Conservation (phyloP, 106 monocot genomes). For the Xerophyta viscosa region DNA sequence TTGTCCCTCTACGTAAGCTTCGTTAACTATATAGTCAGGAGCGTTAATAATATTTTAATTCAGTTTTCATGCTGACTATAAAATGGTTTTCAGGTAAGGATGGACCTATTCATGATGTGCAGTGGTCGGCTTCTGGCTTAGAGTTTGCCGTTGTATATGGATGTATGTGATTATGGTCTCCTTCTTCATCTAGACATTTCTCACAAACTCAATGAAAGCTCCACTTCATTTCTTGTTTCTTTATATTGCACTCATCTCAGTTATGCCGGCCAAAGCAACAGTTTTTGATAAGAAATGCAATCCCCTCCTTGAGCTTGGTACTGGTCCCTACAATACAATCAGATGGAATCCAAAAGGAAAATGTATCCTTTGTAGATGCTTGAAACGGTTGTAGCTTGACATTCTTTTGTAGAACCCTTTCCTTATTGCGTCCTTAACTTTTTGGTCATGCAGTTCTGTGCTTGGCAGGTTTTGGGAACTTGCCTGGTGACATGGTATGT, state of each 20-base stretch:
- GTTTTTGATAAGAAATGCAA: constrained; percentile 85
- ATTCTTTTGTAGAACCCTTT: neutral
- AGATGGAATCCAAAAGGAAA: constrained; percentile 94
- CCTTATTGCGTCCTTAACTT: constrained; percentile 37
- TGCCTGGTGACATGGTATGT: constrained; percentile 93
- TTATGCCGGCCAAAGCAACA: constrained; percentile 92
- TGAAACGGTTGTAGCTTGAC: neutral
- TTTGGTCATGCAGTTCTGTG: constrained; percentile 43
- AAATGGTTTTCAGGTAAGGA: constrained; percentile 57
- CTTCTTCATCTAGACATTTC: neutral
- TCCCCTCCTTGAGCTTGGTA: constrained; percentile 76
- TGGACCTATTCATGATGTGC: constrained; percentile 97
- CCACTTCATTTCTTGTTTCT: constrained; percentile 14
- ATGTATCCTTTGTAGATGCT: constrained; percentile 58
- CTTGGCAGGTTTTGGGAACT: constrained; percentile 93
- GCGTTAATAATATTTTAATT: neutral
- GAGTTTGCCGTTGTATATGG: constrained; percentile 97
- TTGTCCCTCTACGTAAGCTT: constrained; percentile 72
- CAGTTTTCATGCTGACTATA: constrained; percentile 3
- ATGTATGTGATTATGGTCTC: no score
- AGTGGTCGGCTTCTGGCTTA: constrained; percentile 77
- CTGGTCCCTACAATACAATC: constrained; percentile 91
- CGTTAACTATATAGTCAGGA: no score
- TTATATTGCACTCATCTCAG: constrained; percentile 23
- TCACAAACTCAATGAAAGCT: neutral